Evolutionary conservation across 2,329 filamentous ascomycete genomes (phyloP), one percentile per base, ranked within the genome.

Genomic region (Daldinia eschscholtzii): DNA sequence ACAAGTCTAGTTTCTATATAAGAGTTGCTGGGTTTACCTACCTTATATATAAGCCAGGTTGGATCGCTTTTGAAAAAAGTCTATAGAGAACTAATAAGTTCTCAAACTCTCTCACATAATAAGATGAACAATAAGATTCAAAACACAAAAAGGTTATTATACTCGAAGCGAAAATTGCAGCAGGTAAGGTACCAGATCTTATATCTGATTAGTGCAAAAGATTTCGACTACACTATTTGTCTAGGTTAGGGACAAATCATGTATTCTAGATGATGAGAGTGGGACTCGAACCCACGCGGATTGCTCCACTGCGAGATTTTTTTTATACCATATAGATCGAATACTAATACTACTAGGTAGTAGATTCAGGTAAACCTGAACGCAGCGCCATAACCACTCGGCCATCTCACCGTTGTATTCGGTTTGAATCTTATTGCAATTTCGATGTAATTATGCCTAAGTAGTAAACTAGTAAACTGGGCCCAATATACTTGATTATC

Each of bases 221-320:
- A 9, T 13, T 48, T 15, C 1, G 9, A 18, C n/a, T 33, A 6
- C 9, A 44, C 3, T 20, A 48, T 26, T 28, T 15, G 12, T 12
- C 44, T 6, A 2, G 10, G 10, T 20, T 6, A 2, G 10, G 10
- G 9, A 23, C 44, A n/a, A 57, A 41, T 41, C 12, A 30, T n/a
- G 23, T n/a, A 57, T 23, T 26, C 15, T 23, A 12, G 9, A 4
- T 79, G 78, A 80, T 74, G 73, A 79, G 75, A 78, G 78, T 80
- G 78, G 77, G 79, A 80, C 75, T 80, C 76, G 78, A 80, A 80
- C 79, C 79, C 79, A 80, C 78, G 79, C 76, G 78, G 78, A 79
- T 78, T 78, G 74, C 76, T 76, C 75, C 75, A 78, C 75, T 75
- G 74, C 76, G 76, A 78, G 56, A 30, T 61, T 23, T 61, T 61